Evolutionary conservation across 2,329 filamentous ascomycete genomes (phyloP).

Genomic region (Ceratocystiopsis brevicomis): DNA sequence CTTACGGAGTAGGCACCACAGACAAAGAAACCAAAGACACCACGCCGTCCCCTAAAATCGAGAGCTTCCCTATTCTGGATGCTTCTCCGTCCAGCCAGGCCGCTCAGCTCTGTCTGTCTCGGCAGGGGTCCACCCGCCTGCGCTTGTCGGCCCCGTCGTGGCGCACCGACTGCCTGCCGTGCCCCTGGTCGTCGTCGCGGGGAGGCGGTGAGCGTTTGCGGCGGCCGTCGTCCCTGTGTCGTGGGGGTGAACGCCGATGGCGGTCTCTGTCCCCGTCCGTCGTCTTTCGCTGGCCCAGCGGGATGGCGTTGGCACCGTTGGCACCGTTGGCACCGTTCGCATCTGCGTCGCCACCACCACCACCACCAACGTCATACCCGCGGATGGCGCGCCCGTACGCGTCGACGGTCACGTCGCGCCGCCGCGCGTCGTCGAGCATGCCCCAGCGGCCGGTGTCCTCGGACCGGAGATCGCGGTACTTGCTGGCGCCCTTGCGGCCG

Average conservation of each 20-base stretch:
- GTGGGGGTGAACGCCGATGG: constrained; percentile 16
- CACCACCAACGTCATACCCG: constrained; percentile 12
- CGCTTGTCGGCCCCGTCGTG: constrained; percentile 38
- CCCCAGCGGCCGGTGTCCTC: constrained; percentile 90
- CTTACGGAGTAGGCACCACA: too few species aligned
- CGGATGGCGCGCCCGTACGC: too few species aligned
- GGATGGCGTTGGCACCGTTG: constrained; percentile 52
- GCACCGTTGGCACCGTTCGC: constrained; percentile 47
- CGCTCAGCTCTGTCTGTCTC: too few species aligned
- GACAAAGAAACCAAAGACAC: too few species aligned
- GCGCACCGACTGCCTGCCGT: constrained; percentile 22
- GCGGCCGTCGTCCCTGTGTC: constrained; percentile 24
- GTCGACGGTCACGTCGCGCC: constrained; percentile 9
- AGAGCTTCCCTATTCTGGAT: too few species aligned
- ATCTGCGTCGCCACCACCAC: constrained; percentile 21
- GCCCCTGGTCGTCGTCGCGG: constrained; percentile 23
- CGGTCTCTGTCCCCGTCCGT: constrained; percentile 8
- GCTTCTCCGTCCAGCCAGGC: too few species aligned
- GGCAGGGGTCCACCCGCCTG: constrained; percentile 28
- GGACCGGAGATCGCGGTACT: constrained; percentile 69
- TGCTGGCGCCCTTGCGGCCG: constrained; percentile 77
- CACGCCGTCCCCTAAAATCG: too few species aligned
- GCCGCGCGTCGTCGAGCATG: constrained; percentile 32
- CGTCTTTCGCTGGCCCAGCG: constrained; percentile 41
- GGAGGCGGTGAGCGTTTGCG: constrained; percentile 38